Percentiles rank a stretch among this genome's conserved stretches.
Evolutionary conservation across 1,284 basidiomycete species (phyloP).

Genomic region (Ceratobasidium theobromae): DNA sequence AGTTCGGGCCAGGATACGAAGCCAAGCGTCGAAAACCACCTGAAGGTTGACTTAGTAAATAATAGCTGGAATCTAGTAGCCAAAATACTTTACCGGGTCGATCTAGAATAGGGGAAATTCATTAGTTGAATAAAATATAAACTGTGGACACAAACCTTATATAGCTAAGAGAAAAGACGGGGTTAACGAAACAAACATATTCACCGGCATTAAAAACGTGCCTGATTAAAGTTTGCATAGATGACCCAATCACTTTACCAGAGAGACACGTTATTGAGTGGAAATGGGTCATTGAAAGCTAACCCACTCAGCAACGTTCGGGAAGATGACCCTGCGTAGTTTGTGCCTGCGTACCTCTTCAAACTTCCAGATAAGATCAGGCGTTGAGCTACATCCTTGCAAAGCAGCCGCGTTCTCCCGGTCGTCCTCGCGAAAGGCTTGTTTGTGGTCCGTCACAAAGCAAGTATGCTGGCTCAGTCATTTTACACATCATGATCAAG

Average conservation of each 20-base stretch:
- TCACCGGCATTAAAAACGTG: constrained; percentile 38
- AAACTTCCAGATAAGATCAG: constrained; percentile 49
- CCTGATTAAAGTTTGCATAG: constrained; percentile 67
- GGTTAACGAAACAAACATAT: not conserved
- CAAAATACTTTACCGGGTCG: constrained; percentile 48
- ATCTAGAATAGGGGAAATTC: constrained; percentile 42
- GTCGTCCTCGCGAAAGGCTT: constrained; percentile 50
- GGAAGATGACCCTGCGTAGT: constrained; percentile 52
- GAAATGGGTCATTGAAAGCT: not conserved
- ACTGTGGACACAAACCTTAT: constrained; percentile 46
- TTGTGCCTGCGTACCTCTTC: constrained; percentile 52
- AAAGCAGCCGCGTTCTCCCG: constrained; percentile 37
- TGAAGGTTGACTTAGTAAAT: constrained; percentile 34
- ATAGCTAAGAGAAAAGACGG: constrained; percentile 45
- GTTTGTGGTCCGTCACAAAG: constrained; percentile 64
- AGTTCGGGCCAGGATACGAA: constrained; percentile 54
- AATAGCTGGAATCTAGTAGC: not conserved
- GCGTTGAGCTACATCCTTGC: constrained; percentile 34
- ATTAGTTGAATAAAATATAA: constrained; percentile 1
- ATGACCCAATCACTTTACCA: constrained; percentile 51
- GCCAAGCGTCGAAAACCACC: constrained; percentile 57
- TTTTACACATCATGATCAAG: not conserved
- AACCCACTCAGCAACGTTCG: constrained; percentile 51
- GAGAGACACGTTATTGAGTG: not conserved
- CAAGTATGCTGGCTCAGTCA: constrained; percentile 51